Evolutionary conservation across 2,329 filamentous ascomycete species (phyloP).

Genomic region (Zasmidium angulare): DNA sequence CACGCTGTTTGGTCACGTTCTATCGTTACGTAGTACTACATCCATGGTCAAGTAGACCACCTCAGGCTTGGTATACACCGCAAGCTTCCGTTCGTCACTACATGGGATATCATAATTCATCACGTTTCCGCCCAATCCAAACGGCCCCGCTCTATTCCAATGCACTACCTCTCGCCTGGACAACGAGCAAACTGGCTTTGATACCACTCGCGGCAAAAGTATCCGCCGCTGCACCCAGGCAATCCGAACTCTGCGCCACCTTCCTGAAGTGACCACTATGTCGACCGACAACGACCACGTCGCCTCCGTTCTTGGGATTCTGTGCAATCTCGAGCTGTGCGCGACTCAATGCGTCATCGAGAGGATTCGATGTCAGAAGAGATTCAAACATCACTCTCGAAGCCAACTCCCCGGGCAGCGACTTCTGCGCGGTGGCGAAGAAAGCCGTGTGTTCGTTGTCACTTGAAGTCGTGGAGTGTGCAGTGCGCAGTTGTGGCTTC

Average conservation of each 20-base stretch:
- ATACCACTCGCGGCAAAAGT: constrained; percentile 59
- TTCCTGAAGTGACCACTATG: constrained; percentile 38
- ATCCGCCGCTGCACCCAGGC: constrained; percentile 61
- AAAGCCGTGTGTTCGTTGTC: constrained; percentile 50
- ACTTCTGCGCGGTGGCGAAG: constrained; percentile 58
- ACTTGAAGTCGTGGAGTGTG: constrained; percentile 5
- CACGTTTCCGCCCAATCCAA: not conserved
- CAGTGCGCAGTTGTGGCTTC: constrained; percentile 10
- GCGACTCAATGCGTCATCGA: constrained; percentile 51
- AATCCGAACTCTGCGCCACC: constrained; percentile 42
- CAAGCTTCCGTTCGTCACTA: not conserved
- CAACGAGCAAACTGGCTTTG: constrained; percentile 67
- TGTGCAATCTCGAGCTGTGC: constrained; percentile 62
- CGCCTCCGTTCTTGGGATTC: constrained; percentile 64
- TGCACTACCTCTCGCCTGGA: constrained; percentile 56
- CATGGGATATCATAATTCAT: constrained; percentile 8
- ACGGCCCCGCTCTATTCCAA: constrained; percentile 6
- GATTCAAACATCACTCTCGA: constrained; percentile 60
- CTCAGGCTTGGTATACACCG: not conserved
- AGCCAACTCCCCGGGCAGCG: constrained; percentile 52
- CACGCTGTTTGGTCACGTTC: too few species aligned
- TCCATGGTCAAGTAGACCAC: not conserved
- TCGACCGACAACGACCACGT: constrained; percentile 68
- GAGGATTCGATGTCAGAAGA: constrained; percentile 41
- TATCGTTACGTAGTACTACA: too few species aligned